A percentile compares a stretch with the other conserved stretches of the same genome.
phyloP scores from a whole-genome alignment of 2,329 filamentous ascomycete species.

The Kalmusia sp. region DNA sequence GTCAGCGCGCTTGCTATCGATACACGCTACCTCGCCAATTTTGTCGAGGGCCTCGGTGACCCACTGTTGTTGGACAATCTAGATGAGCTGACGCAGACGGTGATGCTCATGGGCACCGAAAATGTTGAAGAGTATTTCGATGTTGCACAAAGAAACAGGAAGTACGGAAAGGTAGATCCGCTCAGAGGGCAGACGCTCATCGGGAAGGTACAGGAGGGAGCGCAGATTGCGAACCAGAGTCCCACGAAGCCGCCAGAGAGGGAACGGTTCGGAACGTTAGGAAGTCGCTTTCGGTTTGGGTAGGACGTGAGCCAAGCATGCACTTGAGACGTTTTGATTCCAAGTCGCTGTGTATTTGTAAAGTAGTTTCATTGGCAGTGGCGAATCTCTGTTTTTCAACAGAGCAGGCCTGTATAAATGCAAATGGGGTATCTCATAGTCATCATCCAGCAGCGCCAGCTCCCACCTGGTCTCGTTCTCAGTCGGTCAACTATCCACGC shows the following conservation, averaged over 20 bases:
- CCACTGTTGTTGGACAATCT: slow-evolving; percentile 88
- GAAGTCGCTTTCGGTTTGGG: slow-evolving; percentile 41
- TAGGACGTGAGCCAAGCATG: neutral
- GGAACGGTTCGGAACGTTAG: slow-evolving; percentile 44
- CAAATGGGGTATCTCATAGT: neutral
- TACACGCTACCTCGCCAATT: slow-evolving; percentile 81
- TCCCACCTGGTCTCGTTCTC: neutral
- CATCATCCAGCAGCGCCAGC: too few relatives aligned
- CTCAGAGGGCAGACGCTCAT: slow-evolving; percentile 85
- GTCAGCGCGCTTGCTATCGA: slow-evolving; percentile 83
- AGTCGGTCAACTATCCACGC: neutral
- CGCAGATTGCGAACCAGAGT: slow-evolving; percentile 43
- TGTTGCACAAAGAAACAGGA: slow-evolving; percentile 85
- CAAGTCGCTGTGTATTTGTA: too few relatives aligned
- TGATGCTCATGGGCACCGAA: slow-evolving; percentile 82
- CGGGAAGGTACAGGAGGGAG: slow-evolving; percentile 69
- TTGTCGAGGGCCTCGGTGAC: slow-evolving; percentile 86
- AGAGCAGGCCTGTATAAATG: neutral
- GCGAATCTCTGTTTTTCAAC: neutral
- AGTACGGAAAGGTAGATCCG: slow-evolving; percentile 91
- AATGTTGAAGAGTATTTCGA: slow-evolving; percentile 99
- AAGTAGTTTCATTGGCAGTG: too few relatives aligned
- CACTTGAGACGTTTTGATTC: neutral
- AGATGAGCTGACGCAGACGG: slow-evolving; percentile 92
- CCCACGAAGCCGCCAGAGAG: slow-evolving; percentile 34